Evolutionary conservation across 176 grass and related monocot species (phyloP), one percentile per base, ranked within the genome.

Genomic region (Musa acuminata): DNA sequence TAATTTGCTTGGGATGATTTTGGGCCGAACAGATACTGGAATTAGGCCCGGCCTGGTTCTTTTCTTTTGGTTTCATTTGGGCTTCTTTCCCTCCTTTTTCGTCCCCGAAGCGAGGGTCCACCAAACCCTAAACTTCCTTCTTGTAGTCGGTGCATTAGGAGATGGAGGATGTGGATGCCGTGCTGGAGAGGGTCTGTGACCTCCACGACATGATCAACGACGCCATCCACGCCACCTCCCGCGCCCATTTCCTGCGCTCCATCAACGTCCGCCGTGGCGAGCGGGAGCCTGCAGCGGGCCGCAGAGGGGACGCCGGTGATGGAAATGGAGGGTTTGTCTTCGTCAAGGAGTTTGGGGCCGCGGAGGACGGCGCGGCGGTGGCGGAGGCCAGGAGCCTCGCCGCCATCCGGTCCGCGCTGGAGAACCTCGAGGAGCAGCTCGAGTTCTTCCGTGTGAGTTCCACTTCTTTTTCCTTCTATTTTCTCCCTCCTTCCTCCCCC

Each of bases 351-450:
- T n/a, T 67, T 11, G 19, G 2, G 51, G 50, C 51, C 13, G 50
- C 2, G 23, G 63, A 25, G 13, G 23, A 16, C 11, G 26, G 11
- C 67, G 78, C 85, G 59, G 84, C 86, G 35, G 29, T 87, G 72
- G 89, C 80, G 12, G 89, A 96, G 75, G 89, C 85, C 43, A 85
- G 78, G 80, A 96, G 92, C 77, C 84, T 96, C 63, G 79, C 89
- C 78, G 80, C 89, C 57, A 96, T 96, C 77, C 83, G 92, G 62
- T 79, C 87, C 35, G 87, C 89, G 51, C 82, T 96, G 20, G 92
- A 96, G 84, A 86, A 89, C 75, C 83, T 96, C 19, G 92, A 92
- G 77, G 87, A 86, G 62, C 83, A 89, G 78, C 92, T 96, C 80
- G 89, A 87, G 75, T 96, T 92, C 87, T 51, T 92, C 52, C 89